Base-by-base conservation (phyloP, 176 grass and related monocot species). In the Pontederia crassipes region DNA sequence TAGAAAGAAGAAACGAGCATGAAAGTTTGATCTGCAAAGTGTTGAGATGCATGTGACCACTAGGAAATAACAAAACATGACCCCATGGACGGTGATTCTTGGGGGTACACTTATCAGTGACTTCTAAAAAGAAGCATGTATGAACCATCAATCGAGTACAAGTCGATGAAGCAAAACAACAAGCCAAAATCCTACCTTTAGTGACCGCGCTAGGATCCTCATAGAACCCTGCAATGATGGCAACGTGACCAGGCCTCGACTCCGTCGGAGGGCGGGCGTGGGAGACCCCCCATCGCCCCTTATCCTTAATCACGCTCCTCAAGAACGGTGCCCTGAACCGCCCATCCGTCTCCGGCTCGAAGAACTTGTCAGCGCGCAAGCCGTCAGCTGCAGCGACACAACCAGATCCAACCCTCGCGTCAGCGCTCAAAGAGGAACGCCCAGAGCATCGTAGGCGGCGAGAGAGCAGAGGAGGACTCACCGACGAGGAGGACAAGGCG, bases 311-410 rank as follows among this genome's bases (percentile, higher is more conserved):
- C 50, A 89, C 76, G 45, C 86, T 79, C 45, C 90, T 83, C 71
- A 95, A 68, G 73, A 95, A 95, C 26, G 86, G 86, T 52, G 90
- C 90, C 69, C 90, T 75, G 70, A 89, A 95, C 11, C 80, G 69
- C 0, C 85, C 79, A 8, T 72, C 67, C 40, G 78, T 77, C 18
- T 95, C 86, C 32, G 86, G 77, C 78, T 95, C 86, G 72, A 82
- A 95, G 80, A 95, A 95, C 62, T 95, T 95, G 74, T 95, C 91
- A 28, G 91, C 86, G 65, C 91, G 72, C 50, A 95, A 83, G n/a
- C 91, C 91, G 66, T 90, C 91, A 57, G 83, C 91, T 89, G 63
- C 58, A 65, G 64, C 7, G 60, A 69, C 12, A 28, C 26, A 59
- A 1, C 11, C 13, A 28, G 69, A 52, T 72, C 55, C 45, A 57